These are phyloP conservation scores for Penicillium sp. DNA, from an alignment of 2,329 filamentous ascomycete genomes.

Conservation along the genomic window DNA sequence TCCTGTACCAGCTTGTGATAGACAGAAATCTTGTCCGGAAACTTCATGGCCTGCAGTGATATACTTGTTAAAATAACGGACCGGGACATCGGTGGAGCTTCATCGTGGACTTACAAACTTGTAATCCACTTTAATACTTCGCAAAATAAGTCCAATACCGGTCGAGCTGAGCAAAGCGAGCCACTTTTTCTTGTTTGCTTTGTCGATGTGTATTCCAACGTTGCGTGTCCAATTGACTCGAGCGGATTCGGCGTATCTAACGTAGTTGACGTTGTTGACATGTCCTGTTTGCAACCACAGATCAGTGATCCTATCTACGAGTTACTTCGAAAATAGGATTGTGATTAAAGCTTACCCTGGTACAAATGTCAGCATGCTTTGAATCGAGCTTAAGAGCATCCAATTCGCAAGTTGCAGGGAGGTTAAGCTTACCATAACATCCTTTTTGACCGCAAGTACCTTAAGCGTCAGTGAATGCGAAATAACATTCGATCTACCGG, in stretches of 20 bases:
- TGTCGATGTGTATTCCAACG: conserved; percentile 67
- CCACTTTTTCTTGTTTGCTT: conserved; percentile 67
- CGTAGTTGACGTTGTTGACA: conserved; percentile 86
- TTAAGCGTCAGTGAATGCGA: conserved; percentile 23
- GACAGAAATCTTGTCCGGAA: conserved; percentile 79
- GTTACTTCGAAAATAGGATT: background rate
- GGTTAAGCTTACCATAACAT: conserved; percentile 48
- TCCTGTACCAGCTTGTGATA: conserved; percentile 73
- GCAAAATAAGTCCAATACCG: conserved; percentile 74
- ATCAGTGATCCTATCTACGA: background rate
- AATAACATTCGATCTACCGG: no score
- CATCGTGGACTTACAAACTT: conserved; percentile 71
- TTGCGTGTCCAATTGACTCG: conserved; percentile 78
- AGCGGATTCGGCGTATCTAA: conserved; percentile 79
- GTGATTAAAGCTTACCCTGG: conserved; percentile 32
- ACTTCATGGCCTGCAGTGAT: conserved; percentile 71
- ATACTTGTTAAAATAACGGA: background rate
- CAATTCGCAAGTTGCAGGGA: background rate
- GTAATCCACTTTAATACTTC: conserved; percentile 79
- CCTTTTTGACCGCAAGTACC: conserved; percentile 33
- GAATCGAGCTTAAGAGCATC: background rate
- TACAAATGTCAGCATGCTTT: conserved; percentile 13
- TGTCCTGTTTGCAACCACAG: conserved; percentile 59
- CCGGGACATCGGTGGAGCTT: background rate
- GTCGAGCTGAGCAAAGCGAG: conserved; percentile 68